phyloP scores from a whole-genome alignment of 257 asterid genomes.

The Solanum piurae region DNA sequence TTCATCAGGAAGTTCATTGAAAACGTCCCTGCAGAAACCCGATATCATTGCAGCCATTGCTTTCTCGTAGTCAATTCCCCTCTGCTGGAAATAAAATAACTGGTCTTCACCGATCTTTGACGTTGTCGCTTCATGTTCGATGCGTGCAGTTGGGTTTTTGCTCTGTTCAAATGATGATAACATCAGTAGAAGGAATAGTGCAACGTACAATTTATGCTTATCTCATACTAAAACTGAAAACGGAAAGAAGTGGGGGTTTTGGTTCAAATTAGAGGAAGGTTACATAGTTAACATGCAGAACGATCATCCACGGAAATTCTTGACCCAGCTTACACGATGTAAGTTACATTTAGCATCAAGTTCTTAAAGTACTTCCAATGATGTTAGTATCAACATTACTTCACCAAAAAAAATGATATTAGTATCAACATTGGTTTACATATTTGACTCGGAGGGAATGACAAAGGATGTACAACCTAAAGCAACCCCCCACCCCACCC shows the following conservation, averaged over 20 bases:
- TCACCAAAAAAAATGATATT: too few species aligned
- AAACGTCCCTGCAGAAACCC: conserved; percentile 83
- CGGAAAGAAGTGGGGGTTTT: not conserved
- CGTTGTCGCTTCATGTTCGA: conserved; percentile 91
- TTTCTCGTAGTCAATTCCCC: conserved; percentile 81
- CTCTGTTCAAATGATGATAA: conserved; percentile 25
- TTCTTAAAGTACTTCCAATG: not conserved
- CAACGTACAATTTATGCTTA: not conserved
- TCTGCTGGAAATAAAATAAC: conserved; percentile 87
- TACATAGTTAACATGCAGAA: not conserved
- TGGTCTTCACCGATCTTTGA: conserved; percentile 92
- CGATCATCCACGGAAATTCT: not conserved
- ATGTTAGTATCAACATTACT: not conserved
- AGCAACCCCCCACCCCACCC: not conserved
- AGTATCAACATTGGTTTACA: not conserved
- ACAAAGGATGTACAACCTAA: not conserved
- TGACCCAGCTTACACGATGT: not conserved
- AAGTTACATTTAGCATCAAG: not conserved
- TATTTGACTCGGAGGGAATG: not conserved
- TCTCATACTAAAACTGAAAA: not conserved
- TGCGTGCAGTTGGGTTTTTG: conserved; percentile 54
- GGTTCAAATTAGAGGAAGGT: not conserved
- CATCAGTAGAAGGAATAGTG: not conserved
- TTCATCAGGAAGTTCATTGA: conserved; percentile 87
- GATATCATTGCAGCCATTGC: conserved; percentile 98